These are phyloP conservation scores for Pyrenophora tritici-repentis DNA, from an alignment of 2,329 filamentous ascomycete species.

Conservation along the genomic window DNA sequence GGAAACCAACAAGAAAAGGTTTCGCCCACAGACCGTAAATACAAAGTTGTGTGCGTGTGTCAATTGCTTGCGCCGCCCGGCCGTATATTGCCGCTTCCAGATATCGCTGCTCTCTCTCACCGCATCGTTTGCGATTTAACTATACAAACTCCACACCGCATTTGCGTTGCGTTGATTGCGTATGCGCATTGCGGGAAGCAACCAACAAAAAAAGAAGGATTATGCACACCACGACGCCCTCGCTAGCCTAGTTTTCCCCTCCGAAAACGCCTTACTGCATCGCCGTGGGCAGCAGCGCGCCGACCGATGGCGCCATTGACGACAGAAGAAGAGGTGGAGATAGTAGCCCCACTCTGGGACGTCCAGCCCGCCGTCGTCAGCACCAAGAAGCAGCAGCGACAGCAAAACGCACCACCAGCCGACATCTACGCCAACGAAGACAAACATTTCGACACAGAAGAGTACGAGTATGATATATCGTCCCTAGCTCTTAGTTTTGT, in stretches of 20 bases:
- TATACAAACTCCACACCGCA: too few relatives aligned
- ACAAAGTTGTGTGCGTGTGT: not conserved
- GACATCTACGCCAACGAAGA: not conserved
- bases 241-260: slow-evolving; percentile 4
- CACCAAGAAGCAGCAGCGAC: slow-evolving; percentile 6
- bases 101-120: too few relatives aligned
- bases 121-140: too few relatives aligned
- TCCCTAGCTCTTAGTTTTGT: slow-evolving; percentile 30
- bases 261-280: slow-evolving; percentile 10
- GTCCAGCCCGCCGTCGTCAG: not conserved
- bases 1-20: slow-evolving; percentile 1
- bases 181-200: not conserved
- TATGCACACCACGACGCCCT: slow-evolving; percentile 10
- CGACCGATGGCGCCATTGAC: slow-evolving; percentile 18
- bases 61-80: not conserved
- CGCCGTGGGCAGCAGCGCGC: slow-evolving; percentile 12
- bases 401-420: not conserved
- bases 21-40: not conserved
- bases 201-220: not conserved
- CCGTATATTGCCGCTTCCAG: too few relatives aligned
- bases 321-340: slow-evolving; percentile 5
- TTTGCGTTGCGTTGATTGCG: too few relatives aligned
- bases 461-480: slow-evolving; percentile 26
- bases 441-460: slow-evolving; percentile 7
- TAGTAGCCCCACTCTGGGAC: slow-evolving; percentile 18